Evolutionary conservation across 2,329 filamentous ascomycete genomes (phyloP), one percentile per base, ranked within the genome.

Genomic region (Pseudocercospora ulei): DNA sequence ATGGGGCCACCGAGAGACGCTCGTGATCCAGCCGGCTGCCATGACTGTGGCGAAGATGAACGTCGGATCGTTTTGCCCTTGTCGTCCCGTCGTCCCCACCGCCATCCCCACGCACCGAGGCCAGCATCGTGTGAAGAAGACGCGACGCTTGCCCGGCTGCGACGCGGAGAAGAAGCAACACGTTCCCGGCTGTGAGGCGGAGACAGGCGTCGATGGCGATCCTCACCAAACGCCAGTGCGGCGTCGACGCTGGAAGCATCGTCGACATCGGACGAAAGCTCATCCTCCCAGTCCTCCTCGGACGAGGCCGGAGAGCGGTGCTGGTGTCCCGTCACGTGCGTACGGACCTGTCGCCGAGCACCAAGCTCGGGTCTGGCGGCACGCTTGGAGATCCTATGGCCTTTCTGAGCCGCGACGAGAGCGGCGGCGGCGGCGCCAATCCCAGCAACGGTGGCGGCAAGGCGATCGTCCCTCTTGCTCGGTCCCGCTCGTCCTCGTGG

Each of bases 161-260:
- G 58, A 23, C 58, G 59, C 18, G 56, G 50, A 49, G 55, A 57
- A n/a, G n/a, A n/a, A n/a, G n/a, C n/a, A n/a, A n/a, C n/a, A 7
- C 72, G 74, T 35, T 73, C 71, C 24, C 62, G 58, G 43, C 71
- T 75, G 46, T 66, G 58, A 23, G 58, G 59, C 18, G 56, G 50
- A 49, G 55, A 57, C 35, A 60, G 61, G 8, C 18, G 35, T 18
- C 57, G 61, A 35, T 54, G 50, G 16, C 57, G 55, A 20, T 61
- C 61, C 30, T 66, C 68, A 26, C 77, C 78, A 50, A 78, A 82
- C 1, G 76, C 76, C 38, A 82, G 66, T 16, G 62, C 73, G 18
- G 70, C 73, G 50, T 72, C 69, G 30, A 69, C 62, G 55, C 70
- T 75, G 20, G 64, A 68, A n/a, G 64, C 63, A 27, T 70, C 67